Conservation (phyloP, 805 yeast genomes). For the Teunomyces atbi region DNA sequence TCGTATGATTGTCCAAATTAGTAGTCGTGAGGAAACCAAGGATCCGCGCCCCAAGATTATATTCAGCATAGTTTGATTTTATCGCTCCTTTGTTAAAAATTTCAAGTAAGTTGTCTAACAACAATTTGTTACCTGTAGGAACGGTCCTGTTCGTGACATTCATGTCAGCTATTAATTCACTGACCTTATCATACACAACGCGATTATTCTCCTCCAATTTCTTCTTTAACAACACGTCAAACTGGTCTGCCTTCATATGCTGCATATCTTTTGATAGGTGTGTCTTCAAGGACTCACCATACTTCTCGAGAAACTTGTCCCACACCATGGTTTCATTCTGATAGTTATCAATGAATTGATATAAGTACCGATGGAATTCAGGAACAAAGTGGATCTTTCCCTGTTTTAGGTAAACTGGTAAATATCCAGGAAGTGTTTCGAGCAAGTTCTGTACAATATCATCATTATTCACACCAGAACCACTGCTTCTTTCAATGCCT, state of each 20-base stretch:
- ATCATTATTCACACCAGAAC: slow-evolving; percentile 12
- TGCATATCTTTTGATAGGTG: slow-evolving; percentile 7
- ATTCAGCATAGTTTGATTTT: slow-evolving; percentile 41
- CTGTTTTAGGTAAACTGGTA: slow-evolving; percentile 33
- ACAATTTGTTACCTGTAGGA: slow-evolving; percentile 17
- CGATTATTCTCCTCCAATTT: slow-evolving; percentile 23
- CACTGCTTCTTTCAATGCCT: slow-evolving; percentile 15
- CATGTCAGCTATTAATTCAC: slow-evolving; percentile 24
- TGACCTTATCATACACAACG: slow-evolving; percentile 21
- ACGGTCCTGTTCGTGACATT: slow-evolving; percentile 11
- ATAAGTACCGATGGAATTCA: slow-evolving; percentile 36
- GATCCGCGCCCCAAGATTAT: slow-evolving; percentile 36
- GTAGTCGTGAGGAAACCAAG: slow-evolving; percentile 40
- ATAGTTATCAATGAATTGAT: slow-evolving; percentile 30
- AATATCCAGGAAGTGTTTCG: slow-evolving; percentile 24
- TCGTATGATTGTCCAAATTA: slow-evolving; percentile 5
- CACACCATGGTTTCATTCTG: slow-evolving; percentile 16
- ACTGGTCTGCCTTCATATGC: slow-evolving; percentile 17
- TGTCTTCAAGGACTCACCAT: slow-evolving; percentile 17
- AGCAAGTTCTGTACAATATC: slow-evolving; percentile 19
- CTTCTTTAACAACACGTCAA: slow-evolving; percentile 21
- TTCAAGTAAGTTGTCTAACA: slow-evolving; percentile 30
- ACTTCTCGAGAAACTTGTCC: slow-evolving; percentile 22
- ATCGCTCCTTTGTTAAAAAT: slow-evolving; percentile 32
- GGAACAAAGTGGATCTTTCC: slow-evolving; percentile 37